phyloP scores from a whole-genome alignment of 345 rosid genomes.

The Punica granatum region DNA sequence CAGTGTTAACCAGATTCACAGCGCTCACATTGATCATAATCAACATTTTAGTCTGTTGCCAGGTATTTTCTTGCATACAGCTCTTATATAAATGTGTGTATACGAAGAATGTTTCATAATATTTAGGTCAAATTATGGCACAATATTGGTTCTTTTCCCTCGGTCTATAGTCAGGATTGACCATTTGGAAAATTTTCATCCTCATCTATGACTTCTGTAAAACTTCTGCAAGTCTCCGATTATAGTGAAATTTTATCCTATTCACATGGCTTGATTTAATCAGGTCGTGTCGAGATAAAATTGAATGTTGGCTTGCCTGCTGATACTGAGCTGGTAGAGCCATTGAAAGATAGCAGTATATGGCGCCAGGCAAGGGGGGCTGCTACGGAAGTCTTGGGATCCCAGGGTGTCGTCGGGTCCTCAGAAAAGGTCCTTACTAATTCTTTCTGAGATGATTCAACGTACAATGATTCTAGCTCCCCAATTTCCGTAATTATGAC shows the following conservation, averaged over 20 bases:
- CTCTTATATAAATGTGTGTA: not conserved
- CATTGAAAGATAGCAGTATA: conserved; percentile 66
- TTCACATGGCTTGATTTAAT: conserved; percentile 10
- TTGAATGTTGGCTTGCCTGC: conserved; percentile 57
- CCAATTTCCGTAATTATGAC: not conserved
- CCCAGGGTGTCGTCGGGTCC: conserved; percentile 34
- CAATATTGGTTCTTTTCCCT: not conserved
- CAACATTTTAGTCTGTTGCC: conserved; percentile 61
- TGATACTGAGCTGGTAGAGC: conserved; percentile 65
- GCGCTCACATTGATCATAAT: conserved; percentile 36
- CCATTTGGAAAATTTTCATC: not conserved
- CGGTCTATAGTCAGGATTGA: not conserved
- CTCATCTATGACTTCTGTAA: not conserved
- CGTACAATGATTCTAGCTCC: not conserved
- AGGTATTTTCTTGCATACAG: conserved; percentile 33
- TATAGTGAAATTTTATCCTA: not conserved
- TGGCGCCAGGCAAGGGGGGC: conserved; percentile 89
- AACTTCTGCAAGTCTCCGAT: not conserved
- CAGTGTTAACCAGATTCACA: conserved; percentile 47
- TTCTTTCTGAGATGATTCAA: conserved; percentile 4
- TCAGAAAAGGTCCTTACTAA: conserved; percentile 48
- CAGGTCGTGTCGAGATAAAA: conserved; percentile 65
- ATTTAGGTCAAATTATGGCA: not conserved
- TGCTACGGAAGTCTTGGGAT: conserved; percentile 38
- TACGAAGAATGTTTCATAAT: not conserved